Conservation (phyloP, 2,329 filamentous ascomycete species). For the Cercospora nicotianae region DNA sequence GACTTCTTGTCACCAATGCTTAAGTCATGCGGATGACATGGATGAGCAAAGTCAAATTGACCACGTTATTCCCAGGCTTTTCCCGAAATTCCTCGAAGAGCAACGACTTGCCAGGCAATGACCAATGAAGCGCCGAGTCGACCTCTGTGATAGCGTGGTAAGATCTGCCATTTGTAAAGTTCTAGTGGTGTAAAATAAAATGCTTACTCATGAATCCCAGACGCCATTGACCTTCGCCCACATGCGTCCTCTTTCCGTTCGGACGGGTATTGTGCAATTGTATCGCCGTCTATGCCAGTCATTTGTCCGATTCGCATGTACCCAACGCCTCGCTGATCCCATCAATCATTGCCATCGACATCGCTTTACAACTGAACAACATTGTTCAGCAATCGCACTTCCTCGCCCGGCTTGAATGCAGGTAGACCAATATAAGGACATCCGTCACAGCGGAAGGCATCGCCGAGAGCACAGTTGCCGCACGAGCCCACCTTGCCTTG, state of each 20-base stretch:
- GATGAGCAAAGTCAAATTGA: neutral
- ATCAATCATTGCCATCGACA: conserved; percentile 2
- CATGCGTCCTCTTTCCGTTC: neutral
- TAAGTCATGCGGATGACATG: neutral
- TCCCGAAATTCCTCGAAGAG: neutral
- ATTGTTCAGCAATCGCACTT: conserved; percentile 84
- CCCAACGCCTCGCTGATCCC: conserved; percentile 15
- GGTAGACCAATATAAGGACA: conserved; percentile 89
- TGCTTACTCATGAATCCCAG: neutral
- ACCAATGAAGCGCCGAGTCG: neutral
- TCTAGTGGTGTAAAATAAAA: neutral
- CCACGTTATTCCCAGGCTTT: neutral
- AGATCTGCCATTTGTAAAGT: neutral
- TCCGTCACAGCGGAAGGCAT: conserved; percentile 67
- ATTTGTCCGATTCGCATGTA: neutral
- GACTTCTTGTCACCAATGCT: neutral
- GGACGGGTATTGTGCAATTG: neutral
- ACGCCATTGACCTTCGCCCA: neutral
- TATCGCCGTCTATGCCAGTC: neutral
- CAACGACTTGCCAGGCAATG: neutral
- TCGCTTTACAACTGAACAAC: conserved; percentile 70
- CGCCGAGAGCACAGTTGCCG: conserved; percentile 88
- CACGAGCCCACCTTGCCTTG: conserved; percentile 94
- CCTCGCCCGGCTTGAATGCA: conserved; percentile 94
- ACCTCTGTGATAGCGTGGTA: neutral